These are phyloP conservation scores for Pisolithus thermaeus DNA, from an alignment of 1,284 basidiomycete species.

Conservation along the genomic window DNA sequence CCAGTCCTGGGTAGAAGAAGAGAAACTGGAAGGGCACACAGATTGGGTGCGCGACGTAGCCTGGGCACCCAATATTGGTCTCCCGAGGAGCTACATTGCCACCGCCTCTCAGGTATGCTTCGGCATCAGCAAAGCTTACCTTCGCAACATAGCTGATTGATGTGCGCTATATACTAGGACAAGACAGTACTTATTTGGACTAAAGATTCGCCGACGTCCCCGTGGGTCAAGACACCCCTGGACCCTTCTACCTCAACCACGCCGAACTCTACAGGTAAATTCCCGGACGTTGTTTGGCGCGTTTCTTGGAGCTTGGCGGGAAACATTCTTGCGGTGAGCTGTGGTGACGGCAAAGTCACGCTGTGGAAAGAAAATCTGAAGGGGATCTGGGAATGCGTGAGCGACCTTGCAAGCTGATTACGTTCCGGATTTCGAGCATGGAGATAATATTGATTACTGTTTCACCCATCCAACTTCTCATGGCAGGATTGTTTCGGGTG, in stretches of 20 bases:
- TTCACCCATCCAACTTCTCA: too few relatives aligned
- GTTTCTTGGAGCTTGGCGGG: constrained; percentile 97
- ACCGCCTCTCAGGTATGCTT: constrained; percentile 87
- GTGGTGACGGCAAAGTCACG: constrained; percentile 96
- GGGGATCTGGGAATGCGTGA: constrained; percentile 94
- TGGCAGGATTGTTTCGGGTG: too few relatives aligned
- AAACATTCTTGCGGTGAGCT: constrained; percentile 94
- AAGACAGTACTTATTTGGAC: constrained; percentile 95
- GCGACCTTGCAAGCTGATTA: constrained; percentile 77
- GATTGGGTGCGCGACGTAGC: constrained; percentile 99
- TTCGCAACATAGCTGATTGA: too few relatives aligned
- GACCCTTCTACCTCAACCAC: constrained; percentile 59
- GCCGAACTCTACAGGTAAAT: constrained; percentile 50
- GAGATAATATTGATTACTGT: too few relatives aligned
- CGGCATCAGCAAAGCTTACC: too few relatives aligned
- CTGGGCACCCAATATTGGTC: constrained; percentile 95
- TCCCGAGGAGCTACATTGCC: constrained; percentile 92
- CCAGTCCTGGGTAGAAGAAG: constrained; percentile 87
- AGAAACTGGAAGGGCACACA: constrained; percentile 82
- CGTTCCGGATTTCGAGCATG: background rate
- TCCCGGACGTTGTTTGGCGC: constrained; percentile 95
- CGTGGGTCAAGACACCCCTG: constrained; percentile 84
- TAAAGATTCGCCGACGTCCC: constrained; percentile 70
- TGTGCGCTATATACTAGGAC: constrained; percentile 42
- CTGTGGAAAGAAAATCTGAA: constrained; percentile 98